Percentiles rank a stretch among this genome's conserved stretches.
These are phyloP conservation scores for Euphrasia arctica DNA, from an alignment of 305 asterid species.

Conservation along the genomic window DNA sequence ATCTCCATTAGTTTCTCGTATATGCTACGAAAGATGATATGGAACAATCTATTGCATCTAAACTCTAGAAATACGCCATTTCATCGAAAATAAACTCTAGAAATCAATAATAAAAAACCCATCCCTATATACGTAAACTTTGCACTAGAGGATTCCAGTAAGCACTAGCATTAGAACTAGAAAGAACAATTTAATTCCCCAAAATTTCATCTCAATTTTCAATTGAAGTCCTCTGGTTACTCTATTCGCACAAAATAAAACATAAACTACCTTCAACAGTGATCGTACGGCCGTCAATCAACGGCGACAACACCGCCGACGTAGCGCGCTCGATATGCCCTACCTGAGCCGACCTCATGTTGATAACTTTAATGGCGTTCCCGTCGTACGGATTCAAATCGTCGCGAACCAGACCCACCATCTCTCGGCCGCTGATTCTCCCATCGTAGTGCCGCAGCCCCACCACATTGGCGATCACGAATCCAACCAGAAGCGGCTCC, in stretches of 20 bases:
- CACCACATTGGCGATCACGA: conserved; percentile 63
- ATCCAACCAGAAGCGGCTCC: conserved; percentile 58
- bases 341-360: conserved; percentile 60
- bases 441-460: conserved; percentile 69
- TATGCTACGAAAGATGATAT: neutral
- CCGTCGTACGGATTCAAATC: conserved; percentile 56
- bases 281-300: conserved; percentile 50
- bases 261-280: conserved; percentile 49
- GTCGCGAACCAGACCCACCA: conserved; percentile 74
- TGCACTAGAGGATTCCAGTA: neutral
- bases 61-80: neutral
- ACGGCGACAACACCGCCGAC: conserved; percentile 67
- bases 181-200: neutral
- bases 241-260: neutral
- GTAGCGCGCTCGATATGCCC: conserved; percentile 67
- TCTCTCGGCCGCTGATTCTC: conserved; percentile 63
- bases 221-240: neutral
- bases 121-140: neutral
- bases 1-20: neutral
- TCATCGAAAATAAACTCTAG: neutral
- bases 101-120: neutral
- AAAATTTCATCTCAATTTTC: neutral
- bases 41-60: neutral
- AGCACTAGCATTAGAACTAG: neutral
- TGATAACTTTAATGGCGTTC: conserved; percentile 75